Base-by-base conservation (phyloP, 1,284 basidiomycete genomes). In the Moesziomyces antarcticus region DNA sequence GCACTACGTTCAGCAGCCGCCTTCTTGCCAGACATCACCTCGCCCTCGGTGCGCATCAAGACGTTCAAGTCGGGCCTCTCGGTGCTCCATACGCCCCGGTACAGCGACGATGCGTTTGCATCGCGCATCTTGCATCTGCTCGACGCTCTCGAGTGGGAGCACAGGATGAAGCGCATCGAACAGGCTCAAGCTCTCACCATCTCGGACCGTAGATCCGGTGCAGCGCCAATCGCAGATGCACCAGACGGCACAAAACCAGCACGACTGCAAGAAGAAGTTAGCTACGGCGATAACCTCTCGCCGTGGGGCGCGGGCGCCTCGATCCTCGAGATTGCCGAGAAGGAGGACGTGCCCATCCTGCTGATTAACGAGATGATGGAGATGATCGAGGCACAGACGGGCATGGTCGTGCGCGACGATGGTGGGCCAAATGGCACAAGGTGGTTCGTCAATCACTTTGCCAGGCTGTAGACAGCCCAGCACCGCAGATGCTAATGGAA, bases 51-150 rank as follows among this genome's bases (percentile, higher is more conserved):
- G 64, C 86, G 86, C 43, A 86, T 88, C 48, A 89, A 93, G 37
- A 88, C 87, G 4, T 91, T 97, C 77, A 84, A 87, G 86, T 88
- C 87, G 0, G 92, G 92, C 0, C 87, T 97, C 4, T 88, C 87
- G 5, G 93, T 97, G 43, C 87, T 98, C 0, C 92, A 96, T 82
- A 93, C 92, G 0, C 92, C 94, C 89, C 53, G 69, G 11, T 83
- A 75, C 60, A 70, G 63, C 42, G 74, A 77, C 33, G 62, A 55
- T 5, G 70, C 68, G 10, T 73, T 83, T 22, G 70, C 74, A 25
- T 60, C 60, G 13, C 68, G 80, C 37, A 56, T 79, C 16, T 20
- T 80, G 24, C 65, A 53, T 30, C 74, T 68, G 52, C 52, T 78
- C 14, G 73, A 75, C 50, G 52, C 68, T 43, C 56, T 67, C 18